Percentiles rank a stretch among this genome's conserved stretches.
phyloP scores from a whole-genome alignment of 2,329 filamentous ascomycete genomes.

The Fusarium annulatum region DNA sequence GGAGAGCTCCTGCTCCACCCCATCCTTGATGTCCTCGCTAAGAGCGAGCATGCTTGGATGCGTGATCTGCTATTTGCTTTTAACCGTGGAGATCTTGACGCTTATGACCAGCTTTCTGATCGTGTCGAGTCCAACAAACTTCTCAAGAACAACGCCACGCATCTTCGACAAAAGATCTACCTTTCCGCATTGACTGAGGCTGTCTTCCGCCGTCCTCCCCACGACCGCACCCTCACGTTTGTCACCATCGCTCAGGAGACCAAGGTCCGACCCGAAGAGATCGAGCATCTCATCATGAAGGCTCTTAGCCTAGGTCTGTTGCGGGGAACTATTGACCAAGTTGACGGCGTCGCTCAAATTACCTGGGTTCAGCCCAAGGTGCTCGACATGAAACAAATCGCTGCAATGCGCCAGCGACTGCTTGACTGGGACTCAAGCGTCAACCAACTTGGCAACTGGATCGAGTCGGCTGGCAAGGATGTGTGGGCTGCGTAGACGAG shows the following conservation, averaged over 20 bases:
- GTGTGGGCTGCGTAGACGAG: conserved; percentile 83
- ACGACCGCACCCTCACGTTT: conserved; percentile 96
- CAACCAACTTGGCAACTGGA: conserved; percentile 96
- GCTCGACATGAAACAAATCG: conserved; percentile 93
- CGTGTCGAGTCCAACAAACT: conserved; percentile 85
- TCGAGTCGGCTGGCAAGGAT: conserved; percentile 91
- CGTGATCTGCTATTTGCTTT: conserved; percentile 97
- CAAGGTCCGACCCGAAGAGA: conserved; percentile 89
- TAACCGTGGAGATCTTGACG: conserved; percentile 91
- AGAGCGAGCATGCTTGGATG: conserved; percentile 83
- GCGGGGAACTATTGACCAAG: conserved; percentile 94
- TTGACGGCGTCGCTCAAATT: conserved; percentile 92
- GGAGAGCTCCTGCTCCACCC: conserved; percentile 98
- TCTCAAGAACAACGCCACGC: conserved; percentile 80
- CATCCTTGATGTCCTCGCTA: conserved; percentile 83
- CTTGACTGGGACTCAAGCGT: conserved; percentile 97
- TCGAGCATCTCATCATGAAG: conserved; percentile 99
- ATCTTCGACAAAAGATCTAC: conserved; percentile 97
- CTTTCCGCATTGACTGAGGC: conserved; percentile 95
- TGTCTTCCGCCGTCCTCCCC: conserved; percentile 93
- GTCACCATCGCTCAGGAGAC: conserved; percentile 89
- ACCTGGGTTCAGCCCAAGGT: conserved; percentile 99
- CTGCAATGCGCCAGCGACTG: conserved; percentile 86
- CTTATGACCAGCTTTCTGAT: conserved; percentile 84
- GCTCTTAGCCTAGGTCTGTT: conserved; percentile 93